A percentile compares a stretch with the other conserved stretches of the same genome.
These are phyloP conservation scores for Pythium periplocum DNA, from an alignment of 352 stramenopile genomes.

Conservation along the genomic window DNA sequence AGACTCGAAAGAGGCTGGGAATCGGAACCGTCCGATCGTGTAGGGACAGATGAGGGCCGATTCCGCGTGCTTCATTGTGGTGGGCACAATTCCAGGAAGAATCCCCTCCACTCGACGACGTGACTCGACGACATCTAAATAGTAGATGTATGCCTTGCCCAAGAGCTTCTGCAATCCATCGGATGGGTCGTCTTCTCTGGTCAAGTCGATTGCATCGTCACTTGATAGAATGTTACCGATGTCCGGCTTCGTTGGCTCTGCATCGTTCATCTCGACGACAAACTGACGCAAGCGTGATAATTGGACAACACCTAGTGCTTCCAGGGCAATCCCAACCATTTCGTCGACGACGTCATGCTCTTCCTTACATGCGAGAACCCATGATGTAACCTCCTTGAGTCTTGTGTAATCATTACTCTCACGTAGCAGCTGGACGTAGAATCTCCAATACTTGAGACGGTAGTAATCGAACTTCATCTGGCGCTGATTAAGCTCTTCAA, in stretches of 20 bases:
- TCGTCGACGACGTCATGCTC: constrained; percentile 77
- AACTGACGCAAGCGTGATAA: constrained; percentile 10
- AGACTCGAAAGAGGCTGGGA: constrained; percentile 4
- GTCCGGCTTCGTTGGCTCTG: neutral
- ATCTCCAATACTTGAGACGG: constrained; percentile 74
- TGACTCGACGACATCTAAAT: constrained; percentile 42
- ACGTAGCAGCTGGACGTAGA: constrained; percentile 50
- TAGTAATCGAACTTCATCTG: constrained; percentile 76
- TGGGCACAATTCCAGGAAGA: constrained; percentile 8
- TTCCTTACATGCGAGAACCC: constrained; percentile 76
- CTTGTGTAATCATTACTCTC: constrained; percentile 46
- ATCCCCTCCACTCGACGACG: constrained; percentile 26
- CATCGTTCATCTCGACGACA: constrained; percentile 3
- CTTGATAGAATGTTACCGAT: neutral
- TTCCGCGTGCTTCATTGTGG: constrained; percentile 28
- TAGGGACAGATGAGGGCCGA: constrained; percentile 37
- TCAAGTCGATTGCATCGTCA: constrained; percentile 2
- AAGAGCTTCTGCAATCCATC: constrained; percentile 40
- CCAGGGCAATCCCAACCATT: constrained; percentile 53
- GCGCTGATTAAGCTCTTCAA: constrained; percentile 76
- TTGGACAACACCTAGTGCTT: constrained; percentile 39
- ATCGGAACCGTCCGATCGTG: constrained; percentile 2
- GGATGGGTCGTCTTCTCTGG: constrained; percentile 1
- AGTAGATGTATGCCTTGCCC: constrained; percentile 58
- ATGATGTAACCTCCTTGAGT: constrained; percentile 64